Base-by-base conservation (phyloP, 108 stramenopile species). In the Skeletonema tropicum region DNA sequence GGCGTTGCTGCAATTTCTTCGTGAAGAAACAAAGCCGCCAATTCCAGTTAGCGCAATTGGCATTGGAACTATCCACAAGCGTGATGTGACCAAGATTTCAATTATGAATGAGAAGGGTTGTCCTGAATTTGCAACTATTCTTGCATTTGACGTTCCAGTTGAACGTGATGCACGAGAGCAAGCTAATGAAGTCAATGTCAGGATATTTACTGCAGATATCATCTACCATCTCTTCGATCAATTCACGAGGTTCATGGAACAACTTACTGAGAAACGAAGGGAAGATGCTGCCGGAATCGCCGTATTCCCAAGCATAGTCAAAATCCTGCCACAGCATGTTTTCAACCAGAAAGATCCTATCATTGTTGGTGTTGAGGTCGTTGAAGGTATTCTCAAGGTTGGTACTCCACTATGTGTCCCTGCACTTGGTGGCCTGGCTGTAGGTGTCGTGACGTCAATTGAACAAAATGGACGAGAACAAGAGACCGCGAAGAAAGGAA, bases 141-240 rank as follows among this genome's bases (percentile, higher is more conserved):
- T 99, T 12, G 98, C 97, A 31, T 99, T 99, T 65, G 99, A 99
- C 84, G 97, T 98, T n/a, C 87, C 88, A 23, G 88, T 99, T 59
- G 95, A 97, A 72, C 80, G 77, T 14, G 98, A 97, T 45, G 99
- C 99, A 4, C 72, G 94, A 21, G 95, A 94, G 59, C 85, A 93
- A 68, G 98, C 99, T 1, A 88, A 92, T 38, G 97, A 97, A 55
- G 83, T 89, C 71, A 88, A 92, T 63, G 98, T 99, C 12, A 84
- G 92, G 29, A 97, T 99, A 71, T 98, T 99, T 87, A 98, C 97
- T 6, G 99, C 99, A 21, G 99, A 99, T 71, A 99, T 99, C 74
- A 99, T 99, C 76, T 99, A 99, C 86, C 99, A 99, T 82, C 86
- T 99, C 61, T 98, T 98, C 69, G 98, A 98, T 82, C 97, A 97